Base-by-base conservation (phyloP, 2,329 filamentous ascomycete species). In the Calonectria ilicicola region DNA sequence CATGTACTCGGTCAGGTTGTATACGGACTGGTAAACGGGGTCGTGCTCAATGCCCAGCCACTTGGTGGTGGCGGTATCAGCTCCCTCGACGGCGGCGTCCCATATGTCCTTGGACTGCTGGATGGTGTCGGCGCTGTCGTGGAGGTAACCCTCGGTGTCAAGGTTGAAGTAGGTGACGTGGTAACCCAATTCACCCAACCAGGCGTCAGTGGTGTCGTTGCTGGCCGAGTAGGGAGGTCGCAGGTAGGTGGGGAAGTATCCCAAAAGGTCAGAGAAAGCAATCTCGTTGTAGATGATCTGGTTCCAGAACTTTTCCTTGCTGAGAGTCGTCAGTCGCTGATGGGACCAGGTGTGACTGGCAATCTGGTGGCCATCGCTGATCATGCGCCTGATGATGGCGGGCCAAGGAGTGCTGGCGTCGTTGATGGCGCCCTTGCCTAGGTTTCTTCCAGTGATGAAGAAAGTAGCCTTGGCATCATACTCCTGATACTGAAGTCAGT, bases 141-240 rank as follows among this genome's bases (percentile, higher is more conserved):
- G 87, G 67, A 90, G 83, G 78, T 91, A 92, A 68, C 91, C 90
- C 68, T 90, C 86, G 3, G 90, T 92, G 78, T 92, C 90, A 53
- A 92, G 83, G 78, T 91, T 88, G 77, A 91, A 91, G 82, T 91
- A 91, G 32, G 87, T 86, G 77, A 91, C 79, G 78, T 91, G 89
- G 80, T 91, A 91, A n/a, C 88, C 88, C 7, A 91, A 76, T 29
- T 82, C 81, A 17, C 77, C 81, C 49, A 87, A 77, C 81, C 84
- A 81, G 23, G 77, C 81, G 58, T 86, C 84, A 8, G 84, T 86
- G 0, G 75, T 80, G 5, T 70, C 70, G 63, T 84, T 85, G 78
- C 85, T 87, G 38, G 85, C 85, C n/a, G 86, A 87, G 80, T 86
- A 87, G 0, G 86, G 86, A 0, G 86, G 84, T 1, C 86, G 85